Percentiles rank a stretch among this genome's conserved stretches.
These are phyloP conservation scores for Apostasia ramifera DNA, from an alignment of 106 monocot genomes.

Conservation along the genomic window DNA sequence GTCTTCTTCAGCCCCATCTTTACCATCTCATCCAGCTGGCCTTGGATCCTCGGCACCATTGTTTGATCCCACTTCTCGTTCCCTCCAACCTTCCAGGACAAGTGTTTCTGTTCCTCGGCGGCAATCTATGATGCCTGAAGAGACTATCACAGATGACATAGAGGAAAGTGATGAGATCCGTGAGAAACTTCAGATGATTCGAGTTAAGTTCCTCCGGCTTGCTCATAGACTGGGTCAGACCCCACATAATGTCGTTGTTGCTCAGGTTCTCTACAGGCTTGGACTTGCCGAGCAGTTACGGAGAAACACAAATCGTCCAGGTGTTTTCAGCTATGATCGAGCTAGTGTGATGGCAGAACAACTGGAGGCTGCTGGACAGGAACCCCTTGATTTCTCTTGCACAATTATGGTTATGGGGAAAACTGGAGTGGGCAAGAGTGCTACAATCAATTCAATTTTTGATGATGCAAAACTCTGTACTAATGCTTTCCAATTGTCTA, in stretches of 20 bases:
- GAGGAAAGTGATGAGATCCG: conserved; percentile 81
- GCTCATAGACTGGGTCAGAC: conserved; percentile 92
- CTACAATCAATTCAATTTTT: conserved; percentile 92
- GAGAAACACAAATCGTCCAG: conserved; percentile 62
- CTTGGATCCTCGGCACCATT: conserved; percentile 70
- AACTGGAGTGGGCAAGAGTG: conserved; percentile 92
- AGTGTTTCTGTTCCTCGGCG: conserved; percentile 31
- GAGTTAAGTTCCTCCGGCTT: conserved; percentile 89
- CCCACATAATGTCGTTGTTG: conserved; percentile 93
- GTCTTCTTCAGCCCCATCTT: conserved; percentile 12
- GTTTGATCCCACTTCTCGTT: conserved; percentile 37
- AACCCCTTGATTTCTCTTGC: conserved; percentile 78
- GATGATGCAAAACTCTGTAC: conserved; percentile 50
- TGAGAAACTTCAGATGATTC: conserved; percentile 89
- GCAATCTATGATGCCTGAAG: conserved; percentile 28
- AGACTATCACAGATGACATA: conserved; percentile 28
- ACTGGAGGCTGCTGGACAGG: conserved; percentile 67
- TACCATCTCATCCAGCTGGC: conserved; percentile 58
- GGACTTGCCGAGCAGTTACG: conserved; percentile 90
- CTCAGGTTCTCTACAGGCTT: conserved; percentile 92
- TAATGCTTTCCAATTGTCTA: conserved; percentile 62
- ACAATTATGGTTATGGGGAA: conserved; percentile 98
- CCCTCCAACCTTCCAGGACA: conserved; percentile 32
- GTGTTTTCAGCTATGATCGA: conserved; percentile 77
- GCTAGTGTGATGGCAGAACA: conserved; percentile 93